Percentiles rank a stretch among this genome's conserved stretches.
These are phyloP conservation scores for Isoetes taiwanensis DNA, from an alignment of 75 land plant genomes.

Conservation along the genomic window DNA sequence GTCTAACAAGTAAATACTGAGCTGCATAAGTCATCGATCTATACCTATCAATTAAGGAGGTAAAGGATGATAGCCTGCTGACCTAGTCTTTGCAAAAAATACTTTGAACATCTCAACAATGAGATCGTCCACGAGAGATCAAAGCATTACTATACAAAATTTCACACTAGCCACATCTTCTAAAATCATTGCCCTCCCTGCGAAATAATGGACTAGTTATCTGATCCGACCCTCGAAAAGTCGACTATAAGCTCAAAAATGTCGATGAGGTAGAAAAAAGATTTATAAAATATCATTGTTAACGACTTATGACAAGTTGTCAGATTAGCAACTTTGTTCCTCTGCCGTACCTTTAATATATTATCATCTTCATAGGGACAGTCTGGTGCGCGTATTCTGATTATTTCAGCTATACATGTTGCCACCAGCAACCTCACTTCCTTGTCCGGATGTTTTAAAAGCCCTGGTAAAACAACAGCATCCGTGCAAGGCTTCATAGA, in stretches of 20 bases:
- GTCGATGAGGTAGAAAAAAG: too few species aligned
- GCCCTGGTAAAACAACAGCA: conserved; percentile 27
- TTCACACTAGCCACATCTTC: conserved; percentile 62
- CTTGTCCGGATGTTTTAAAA: conserved; percentile 69
- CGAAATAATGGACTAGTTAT: conserved; percentile 43
- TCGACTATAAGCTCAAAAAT: conserved; percentile 59
- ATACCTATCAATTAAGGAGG: too few species aligned
- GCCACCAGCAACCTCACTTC: conserved; percentile 65
- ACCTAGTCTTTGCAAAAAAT: conserved; percentile 71
- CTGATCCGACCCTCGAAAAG: conserved; percentile 54
- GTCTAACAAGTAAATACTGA: too few species aligned
- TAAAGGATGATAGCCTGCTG: too few species aligned
- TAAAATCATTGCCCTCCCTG: conserved; percentile 58
- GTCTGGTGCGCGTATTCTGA: conserved; percentile 79
- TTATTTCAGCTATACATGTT: conserved; percentile 65
- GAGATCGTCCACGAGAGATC: conserved; percentile 64
- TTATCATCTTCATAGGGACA: conserved; percentile 67
- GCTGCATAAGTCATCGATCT: too few species aligned
- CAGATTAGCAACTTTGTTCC: too few species aligned
- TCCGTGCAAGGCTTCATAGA: conserved; percentile 37
- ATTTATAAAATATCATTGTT: too few species aligned
- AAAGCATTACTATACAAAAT: conserved; percentile 70
- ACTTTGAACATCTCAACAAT: conserved; percentile 65
- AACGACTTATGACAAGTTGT: too few species aligned
- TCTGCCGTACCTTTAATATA: conserved; percentile 44